Conservation (phyloP, 176 grass and related monocot species). For the Eleusine coracana region DNA sequence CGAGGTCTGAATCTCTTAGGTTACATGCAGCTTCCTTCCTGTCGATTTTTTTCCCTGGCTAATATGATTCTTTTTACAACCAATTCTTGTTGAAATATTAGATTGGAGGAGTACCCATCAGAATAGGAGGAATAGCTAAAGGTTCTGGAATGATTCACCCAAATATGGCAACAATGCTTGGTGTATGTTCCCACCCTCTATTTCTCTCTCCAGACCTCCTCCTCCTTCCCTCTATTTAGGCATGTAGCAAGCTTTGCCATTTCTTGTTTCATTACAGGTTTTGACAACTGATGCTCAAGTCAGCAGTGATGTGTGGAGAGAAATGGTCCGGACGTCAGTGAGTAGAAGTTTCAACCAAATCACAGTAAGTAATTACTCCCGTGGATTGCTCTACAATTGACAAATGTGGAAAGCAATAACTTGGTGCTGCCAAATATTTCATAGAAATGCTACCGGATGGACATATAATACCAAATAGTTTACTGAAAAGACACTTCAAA, state of each 20-base stretch:
- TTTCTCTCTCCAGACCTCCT: neutral
- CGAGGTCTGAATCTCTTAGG: conserved; percentile 60
- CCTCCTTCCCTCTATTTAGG: conserved; percentile 9
- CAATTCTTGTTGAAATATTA: conserved; percentile 51
- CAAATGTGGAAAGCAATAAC: neutral
- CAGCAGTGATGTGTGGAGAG: conserved; percentile 72
- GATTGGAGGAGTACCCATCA: conserved; percentile 89
- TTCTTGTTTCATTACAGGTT: conserved; percentile 64
- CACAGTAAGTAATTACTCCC: conserved; percentile 61
- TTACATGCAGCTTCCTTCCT: conserved; percentile 7
- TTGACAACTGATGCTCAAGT: conserved; percentile 93
- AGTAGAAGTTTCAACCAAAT: conserved; percentile 99
- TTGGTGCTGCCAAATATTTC: neutral
- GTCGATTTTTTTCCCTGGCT: conserved; percentile 3
- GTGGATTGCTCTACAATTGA: conserved; percentile 15
- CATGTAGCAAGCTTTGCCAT: conserved; percentile 10
- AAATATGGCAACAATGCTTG: conserved; percentile 99
- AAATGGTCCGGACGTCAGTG: conserved; percentile 80
- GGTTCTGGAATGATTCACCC: conserved; percentile 99
- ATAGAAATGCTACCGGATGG: neutral
- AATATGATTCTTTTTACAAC: conserved; percentile 14
- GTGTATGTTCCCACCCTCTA: conserved; percentile 55
- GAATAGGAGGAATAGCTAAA: conserved; percentile 96
- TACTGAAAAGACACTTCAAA: neutral
- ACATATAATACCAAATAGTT: neutral